Evolutionary conservation across 306 rosid genomes (phyloP).

Genomic region (Biancaea sappan): DNA sequence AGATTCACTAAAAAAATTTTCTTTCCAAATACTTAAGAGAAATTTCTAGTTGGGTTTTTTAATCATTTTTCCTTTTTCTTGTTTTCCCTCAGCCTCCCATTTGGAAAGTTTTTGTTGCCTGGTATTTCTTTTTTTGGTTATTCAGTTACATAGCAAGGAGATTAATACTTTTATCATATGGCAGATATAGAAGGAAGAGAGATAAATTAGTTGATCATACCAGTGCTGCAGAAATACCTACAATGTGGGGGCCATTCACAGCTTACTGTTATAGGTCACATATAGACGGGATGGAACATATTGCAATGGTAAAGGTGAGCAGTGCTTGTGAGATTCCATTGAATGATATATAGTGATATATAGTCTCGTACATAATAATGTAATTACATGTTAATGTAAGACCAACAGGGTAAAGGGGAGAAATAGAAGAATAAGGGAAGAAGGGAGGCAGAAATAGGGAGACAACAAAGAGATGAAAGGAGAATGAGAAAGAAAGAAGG

Average conservation of each 20-base stretch:
- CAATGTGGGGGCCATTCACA: conserved; percentile 92
- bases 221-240: conserved; percentile 83
- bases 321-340: conserved; percentile 2
- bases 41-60: background rate
- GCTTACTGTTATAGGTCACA: conserved; percentile 80
- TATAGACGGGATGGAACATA: conserved; percentile 90
- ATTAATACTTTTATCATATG: conserved; percentile 25
- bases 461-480: too few relatives aligned
- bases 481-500: too few relatives aligned
- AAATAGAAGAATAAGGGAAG: too few relatives aligned
- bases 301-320: conserved; percentile 97
- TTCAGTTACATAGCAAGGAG: conserved; percentile 19
- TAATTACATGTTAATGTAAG: too few relatives aligned
- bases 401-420: too few relatives aligned
- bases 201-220: conserved; percentile 68
- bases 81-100: background rate
- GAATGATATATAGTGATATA: too few relatives aligned
- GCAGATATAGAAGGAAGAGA: conserved; percentile 93
- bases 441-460: too few relatives aligned
- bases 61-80: background rate
- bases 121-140: conserved; percentile 22
- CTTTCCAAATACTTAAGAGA: background rate
- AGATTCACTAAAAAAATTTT: background rate
- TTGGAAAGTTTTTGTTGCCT: background rate
- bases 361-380: background rate